phyloP scores from a whole-genome alignment of 2,329 filamentous ascomycete species.

The Penicillium psychrosexuale region DNA sequence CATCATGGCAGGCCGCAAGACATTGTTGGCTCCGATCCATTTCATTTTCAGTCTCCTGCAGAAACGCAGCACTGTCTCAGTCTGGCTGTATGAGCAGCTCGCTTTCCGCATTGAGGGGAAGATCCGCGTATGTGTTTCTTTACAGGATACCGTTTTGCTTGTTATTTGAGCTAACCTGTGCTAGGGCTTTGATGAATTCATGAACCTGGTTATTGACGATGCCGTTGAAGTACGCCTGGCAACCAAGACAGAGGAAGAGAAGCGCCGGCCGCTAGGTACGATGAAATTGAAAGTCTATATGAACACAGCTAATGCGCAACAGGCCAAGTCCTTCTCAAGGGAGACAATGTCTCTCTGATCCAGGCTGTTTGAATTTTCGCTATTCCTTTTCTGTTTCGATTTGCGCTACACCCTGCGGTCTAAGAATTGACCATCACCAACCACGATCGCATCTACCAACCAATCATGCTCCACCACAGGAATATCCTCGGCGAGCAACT shows the following conservation, averaged over 20 bases:
- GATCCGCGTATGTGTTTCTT: slow-evolving; percentile 68
- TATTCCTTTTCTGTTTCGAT: slow-evolving; percentile 14
- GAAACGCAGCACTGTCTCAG: slow-evolving; percentile 77
- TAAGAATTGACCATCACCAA: slow-evolving; percentile 64
- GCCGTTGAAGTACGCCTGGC: slow-evolving; percentile 86
- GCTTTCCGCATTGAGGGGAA: slow-evolving; percentile 93
- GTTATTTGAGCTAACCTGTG: slow-evolving; percentile 6
- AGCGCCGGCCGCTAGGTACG: slow-evolving; percentile 74
- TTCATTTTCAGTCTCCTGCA: slow-evolving; percentile 93
- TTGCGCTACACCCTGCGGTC: slow-evolving; percentile 28
- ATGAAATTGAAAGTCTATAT: background rate
- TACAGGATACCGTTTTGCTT: background rate
- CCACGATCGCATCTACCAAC: slow-evolving; percentile 71
- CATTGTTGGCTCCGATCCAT: slow-evolving; percentile 74
- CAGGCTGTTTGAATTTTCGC: slow-evolving; percentile 48
- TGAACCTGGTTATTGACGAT: slow-evolving; percentile 97
- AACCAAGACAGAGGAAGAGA: slow-evolving; percentile 77
- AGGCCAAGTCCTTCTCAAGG: slow-evolving; percentile 85
- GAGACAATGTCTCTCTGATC: slow-evolving; percentile 82
- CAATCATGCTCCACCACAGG: slow-evolving; percentile 75
- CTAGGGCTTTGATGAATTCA: slow-evolving; percentile 97
- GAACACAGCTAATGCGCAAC: slow-evolving; percentile 1
- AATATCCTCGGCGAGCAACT: slow-evolving; percentile 69
- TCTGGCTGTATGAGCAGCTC: slow-evolving; percentile 97
- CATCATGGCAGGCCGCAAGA: slow-evolving; percentile 59